Percentiles rank a stretch among this genome's conserved stretches.
These are phyloP conservation scores for Paramecium sonneborni DNA, from an alignment of 73 alveolate genomes.

Conservation along the genomic window DNA sequence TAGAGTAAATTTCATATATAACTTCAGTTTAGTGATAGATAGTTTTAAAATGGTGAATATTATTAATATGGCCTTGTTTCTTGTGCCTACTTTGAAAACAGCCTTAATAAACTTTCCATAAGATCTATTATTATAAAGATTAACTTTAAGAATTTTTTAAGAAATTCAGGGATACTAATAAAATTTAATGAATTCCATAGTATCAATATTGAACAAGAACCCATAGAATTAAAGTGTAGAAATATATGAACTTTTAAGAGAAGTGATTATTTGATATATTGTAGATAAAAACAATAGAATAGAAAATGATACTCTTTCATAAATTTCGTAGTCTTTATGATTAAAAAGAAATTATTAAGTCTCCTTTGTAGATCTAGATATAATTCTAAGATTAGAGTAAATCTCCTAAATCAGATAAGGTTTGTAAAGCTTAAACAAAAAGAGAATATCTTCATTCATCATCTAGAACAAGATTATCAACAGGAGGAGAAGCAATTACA, in stretches of 20 bases:
- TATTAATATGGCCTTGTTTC: not conserved
- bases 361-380: not conserved
- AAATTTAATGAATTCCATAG: constrained; percentile 2
- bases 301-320: not conserved
- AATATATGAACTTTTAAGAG: constrained; percentile 19
- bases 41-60: constrained; percentile 13
- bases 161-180: not conserved
- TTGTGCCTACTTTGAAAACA: not conserved
- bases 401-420: not conserved
- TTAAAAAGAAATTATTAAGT: not conserved
- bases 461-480: not conserved
- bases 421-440: not conserved
- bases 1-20: not conserved
- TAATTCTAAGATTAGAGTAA: not conserved
- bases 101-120: constrained; percentile 10
- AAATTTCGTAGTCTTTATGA: not conserved
- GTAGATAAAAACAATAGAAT: not conserved
- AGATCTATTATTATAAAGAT: not conserved
- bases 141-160: not conserved
- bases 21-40: not conserved
- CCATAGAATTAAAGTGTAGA: not conserved
- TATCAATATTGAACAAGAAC: not conserved
- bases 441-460: not conserved
- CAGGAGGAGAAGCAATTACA: not conserved
- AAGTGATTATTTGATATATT: not conserved